These are phyloP conservation scores for Globisporangium radiosum DNA, from an alignment of 352 stramenopile species.

Conservation along the genomic window DNA sequence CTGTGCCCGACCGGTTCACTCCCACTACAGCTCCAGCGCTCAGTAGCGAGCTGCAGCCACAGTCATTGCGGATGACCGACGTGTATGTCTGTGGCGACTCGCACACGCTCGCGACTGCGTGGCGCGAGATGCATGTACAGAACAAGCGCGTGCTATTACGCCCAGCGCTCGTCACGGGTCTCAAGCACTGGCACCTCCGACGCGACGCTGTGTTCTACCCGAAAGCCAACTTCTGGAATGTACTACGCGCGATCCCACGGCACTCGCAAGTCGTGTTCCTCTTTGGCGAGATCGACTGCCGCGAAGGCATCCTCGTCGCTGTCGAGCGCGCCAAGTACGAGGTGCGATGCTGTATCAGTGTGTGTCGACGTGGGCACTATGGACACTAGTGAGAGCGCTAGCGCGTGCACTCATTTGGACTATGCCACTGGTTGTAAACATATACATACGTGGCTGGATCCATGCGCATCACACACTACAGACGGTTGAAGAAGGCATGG, in stretches of 20 bases:
- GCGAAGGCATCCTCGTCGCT: constrained; percentile 87
- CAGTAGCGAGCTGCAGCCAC: background rate
- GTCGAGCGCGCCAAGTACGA: constrained; percentile 87
- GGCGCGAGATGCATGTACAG: constrained; percentile 48
- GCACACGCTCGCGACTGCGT: constrained; percentile 86
- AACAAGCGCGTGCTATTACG: constrained; percentile 17
- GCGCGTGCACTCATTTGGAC: no score
- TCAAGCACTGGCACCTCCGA: constrained; percentile 93
- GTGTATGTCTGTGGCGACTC: constrained; percentile 88
- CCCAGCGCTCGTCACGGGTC: constrained; percentile 85
- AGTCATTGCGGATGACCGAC: constrained; percentile 26
- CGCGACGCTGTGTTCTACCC: constrained; percentile 88
- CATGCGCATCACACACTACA: constrained; percentile 8
- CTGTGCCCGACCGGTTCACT: constrained; percentile 21
- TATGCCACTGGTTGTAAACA: no score
- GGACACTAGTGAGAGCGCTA: background rate
- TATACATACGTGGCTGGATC: no score
- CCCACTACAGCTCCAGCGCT: constrained; percentile 1
- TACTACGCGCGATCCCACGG: constrained; percentile 44
- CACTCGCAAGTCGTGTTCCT: constrained; percentile 83
- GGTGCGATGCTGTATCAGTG: constrained; percentile 17
- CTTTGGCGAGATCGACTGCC: constrained; percentile 95
- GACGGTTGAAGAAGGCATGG: constrained; percentile 75
- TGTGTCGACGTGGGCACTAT: background rate
- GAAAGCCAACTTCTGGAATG: constrained; percentile 85